phyloP scores from a whole-genome alignment of 129 eudicot species.

The Centaurea solstitialis region DNA sequence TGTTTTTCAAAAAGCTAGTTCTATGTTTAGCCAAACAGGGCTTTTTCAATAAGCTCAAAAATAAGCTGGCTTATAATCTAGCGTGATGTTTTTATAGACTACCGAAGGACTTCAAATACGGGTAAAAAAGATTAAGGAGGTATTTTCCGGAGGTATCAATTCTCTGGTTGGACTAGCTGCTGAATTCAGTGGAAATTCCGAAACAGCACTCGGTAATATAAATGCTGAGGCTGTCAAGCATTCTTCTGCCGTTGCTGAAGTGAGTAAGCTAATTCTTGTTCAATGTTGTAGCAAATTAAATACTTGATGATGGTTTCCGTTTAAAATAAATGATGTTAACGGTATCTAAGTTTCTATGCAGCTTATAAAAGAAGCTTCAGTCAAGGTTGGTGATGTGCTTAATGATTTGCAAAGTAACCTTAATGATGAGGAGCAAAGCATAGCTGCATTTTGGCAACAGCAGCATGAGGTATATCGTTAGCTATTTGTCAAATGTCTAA shows the following conservation, averaged over 20 bases:
- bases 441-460: conserved; percentile 47
- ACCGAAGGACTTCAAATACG: conserved; percentile 45
- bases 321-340: neutral
- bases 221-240: conserved; percentile 49
- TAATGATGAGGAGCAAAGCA: conserved; percentile 44
- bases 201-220: conserved; percentile 37
- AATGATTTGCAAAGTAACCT: conserved; percentile 48
- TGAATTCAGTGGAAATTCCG: conserved; percentile 50
- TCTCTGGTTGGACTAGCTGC: conserved; percentile 51
- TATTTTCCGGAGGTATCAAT: conserved; percentile 47
- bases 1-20: no score
- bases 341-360: conserved; percentile 20
- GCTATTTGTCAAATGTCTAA: conserved; percentile 10
- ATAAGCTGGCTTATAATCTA: neutral
- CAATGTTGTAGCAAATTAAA: neutral
- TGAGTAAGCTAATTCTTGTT: conserved; percentile 20
- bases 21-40: neutral
- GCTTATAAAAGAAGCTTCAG: conserved; percentile 48
- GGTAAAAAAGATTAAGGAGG: conserved; percentile 38
- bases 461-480: conserved; percentile 53
- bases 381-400: conserved; percentile 43
- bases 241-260: conserved; percentile 49
- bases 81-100: conserved; percentile 35
- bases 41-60: neutral
- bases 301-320: neutral